phyloP scores from a whole-genome alignment of 2,329 filamentous ascomycete genomes.

The Drechslera avenae region DNA sequence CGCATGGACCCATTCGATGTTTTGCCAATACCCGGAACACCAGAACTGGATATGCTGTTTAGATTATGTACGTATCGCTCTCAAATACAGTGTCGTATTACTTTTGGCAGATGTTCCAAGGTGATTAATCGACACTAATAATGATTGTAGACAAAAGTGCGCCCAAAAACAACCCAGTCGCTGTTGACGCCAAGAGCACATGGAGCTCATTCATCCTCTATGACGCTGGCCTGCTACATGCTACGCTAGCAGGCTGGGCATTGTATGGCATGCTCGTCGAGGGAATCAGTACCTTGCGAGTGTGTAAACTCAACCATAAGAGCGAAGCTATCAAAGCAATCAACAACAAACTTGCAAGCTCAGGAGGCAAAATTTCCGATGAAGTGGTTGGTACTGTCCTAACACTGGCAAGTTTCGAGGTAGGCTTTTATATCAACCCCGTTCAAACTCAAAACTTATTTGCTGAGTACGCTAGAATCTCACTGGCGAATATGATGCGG shows the following conservation, averaged over 20 bases:
- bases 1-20: conserved; percentile 33
- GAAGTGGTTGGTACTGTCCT: conserved; percentile 31
- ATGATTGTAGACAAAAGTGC: conserved; percentile 19
- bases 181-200: conserved; percentile 26
- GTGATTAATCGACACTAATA: not conserved
- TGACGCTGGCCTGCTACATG: conserved; percentile 33
- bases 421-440: not conserved
- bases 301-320: conserved; percentile 31
- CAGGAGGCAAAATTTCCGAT: conserved; percentile 25
- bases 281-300: conserved; percentile 13
- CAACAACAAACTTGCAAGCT: conserved; percentile 23
- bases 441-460: fast-evolving
- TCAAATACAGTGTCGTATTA: no score
- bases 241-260: conserved; percentile 37
- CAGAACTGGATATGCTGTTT: conserved; percentile 27
- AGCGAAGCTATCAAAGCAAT: conserved; percentile 33
- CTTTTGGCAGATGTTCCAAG: not conserved
- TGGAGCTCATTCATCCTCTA: conserved; percentile 31
- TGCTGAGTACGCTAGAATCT: conserved; percentile 26
- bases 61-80: conserved; percentile 27
- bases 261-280: conserved; percentile 29
- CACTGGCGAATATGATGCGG: conserved; percentile 30
- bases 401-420: conserved; percentile 36
- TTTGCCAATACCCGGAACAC: conserved; percentile 28
- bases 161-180: conserved; percentile 25